Evolutionary conservation across 139 green algal genomes (phyloP).

Genomic region (Chlamydomonas sphaeroides): DNA sequence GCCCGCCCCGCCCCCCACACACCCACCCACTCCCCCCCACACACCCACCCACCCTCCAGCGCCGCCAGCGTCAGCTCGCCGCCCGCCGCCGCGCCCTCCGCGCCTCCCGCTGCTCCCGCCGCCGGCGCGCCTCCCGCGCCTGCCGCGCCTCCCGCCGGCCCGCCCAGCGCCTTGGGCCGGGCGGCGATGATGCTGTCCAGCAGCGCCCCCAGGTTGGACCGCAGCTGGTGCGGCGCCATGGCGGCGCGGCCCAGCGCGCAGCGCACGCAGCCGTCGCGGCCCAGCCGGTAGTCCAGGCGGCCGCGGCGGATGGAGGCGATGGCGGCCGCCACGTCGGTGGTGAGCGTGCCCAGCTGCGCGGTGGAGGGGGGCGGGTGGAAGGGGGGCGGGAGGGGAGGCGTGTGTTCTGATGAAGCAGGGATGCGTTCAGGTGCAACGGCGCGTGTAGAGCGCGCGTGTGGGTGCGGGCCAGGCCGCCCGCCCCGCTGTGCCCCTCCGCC

Average conservation of each 20-base stretch:
- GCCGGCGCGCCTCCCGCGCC: neutral
- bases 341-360: slow-evolving; percentile 84
- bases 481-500: too few relatives aligned
- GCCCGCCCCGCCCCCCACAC: too few relatives aligned
- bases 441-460: too few relatives aligned
- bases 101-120: neutral
- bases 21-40: too few relatives aligned
- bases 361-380: neutral
- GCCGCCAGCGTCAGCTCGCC: too few relatives aligned
- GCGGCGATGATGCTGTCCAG: slow-evolving; percentile 19
- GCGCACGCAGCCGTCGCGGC: slow-evolving; percentile 83
- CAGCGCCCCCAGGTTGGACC: slow-evolving; percentile 69
- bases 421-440: too few relatives aligned
- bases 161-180: slow-evolving; percentile 11
- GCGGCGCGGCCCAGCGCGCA: slow-evolving; percentile 63
- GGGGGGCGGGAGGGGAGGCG: slow-evolving; percentile 89
- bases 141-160: neutral
- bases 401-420: slow-evolving; percentile 75
- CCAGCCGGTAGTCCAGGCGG: slow-evolving; percentile 85
- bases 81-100: neutral
- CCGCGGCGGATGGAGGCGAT: slow-evolving; percentile 78
- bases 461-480: too few relatives aligned
- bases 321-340: slow-evolving; percentile 70
- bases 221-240: slow-evolving; percentile 50
- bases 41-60: slow-evolving; percentile 15